These are phyloP conservation scores for Pontederia crassipes DNA, from an alignment of 176 grass and related monocot genomes.

Conservation along the genomic window DNA sequence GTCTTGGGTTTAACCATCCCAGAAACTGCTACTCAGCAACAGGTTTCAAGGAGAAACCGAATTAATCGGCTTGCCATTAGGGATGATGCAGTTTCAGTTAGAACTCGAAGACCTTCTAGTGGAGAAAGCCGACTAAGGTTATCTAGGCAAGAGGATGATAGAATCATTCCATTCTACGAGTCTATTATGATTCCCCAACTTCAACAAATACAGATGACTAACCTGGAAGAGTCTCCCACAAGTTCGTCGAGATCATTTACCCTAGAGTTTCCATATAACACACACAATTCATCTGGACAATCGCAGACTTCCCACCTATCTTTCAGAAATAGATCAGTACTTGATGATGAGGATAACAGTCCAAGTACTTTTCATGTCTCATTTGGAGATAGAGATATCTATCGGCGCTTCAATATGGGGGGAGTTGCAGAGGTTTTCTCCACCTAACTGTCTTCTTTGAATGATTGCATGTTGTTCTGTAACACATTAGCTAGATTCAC, in stretches of 20 bases:
- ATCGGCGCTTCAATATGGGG: slow-evolving; percentile 44
- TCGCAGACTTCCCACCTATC: slow-evolving; percentile 21
- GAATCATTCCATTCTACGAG: slow-evolving; percentile 28
- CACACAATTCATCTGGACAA: slow-evolving; percentile 29
- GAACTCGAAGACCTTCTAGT: slow-evolving; percentile 22
- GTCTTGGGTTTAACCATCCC: slow-evolving; percentile 25
- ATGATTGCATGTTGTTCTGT: background rate
- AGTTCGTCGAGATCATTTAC: slow-evolving; percentile 32
- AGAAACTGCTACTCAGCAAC: slow-evolving; percentile 28
- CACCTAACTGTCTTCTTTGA: background rate
- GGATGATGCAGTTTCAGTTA: slow-evolving; percentile 28
- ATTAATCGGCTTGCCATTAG: slow-evolving; percentile 8
- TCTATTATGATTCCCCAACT: slow-evolving; percentile 15
- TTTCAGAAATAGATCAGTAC: slow-evolving; percentile 29
- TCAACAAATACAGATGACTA: slow-evolving; percentile 21
- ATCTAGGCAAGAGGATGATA: slow-evolving; percentile 25
- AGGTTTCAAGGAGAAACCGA: slow-evolving; percentile 21
- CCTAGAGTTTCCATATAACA: slow-evolving; percentile 33
- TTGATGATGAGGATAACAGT: slow-evolving; percentile 18
- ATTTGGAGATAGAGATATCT: slow-evolving; percentile 35
- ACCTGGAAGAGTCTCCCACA: slow-evolving; percentile 17
- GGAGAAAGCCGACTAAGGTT: slow-evolving; percentile 23
- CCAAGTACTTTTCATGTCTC: slow-evolving; percentile 22
- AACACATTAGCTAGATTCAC: background rate
- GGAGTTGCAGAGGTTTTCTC: slow-evolving; percentile 61